Evolutionary conservation across 2,329 filamentous ascomycete genomes (phyloP).

Genomic region (Parafenestella ontariensis): DNA sequence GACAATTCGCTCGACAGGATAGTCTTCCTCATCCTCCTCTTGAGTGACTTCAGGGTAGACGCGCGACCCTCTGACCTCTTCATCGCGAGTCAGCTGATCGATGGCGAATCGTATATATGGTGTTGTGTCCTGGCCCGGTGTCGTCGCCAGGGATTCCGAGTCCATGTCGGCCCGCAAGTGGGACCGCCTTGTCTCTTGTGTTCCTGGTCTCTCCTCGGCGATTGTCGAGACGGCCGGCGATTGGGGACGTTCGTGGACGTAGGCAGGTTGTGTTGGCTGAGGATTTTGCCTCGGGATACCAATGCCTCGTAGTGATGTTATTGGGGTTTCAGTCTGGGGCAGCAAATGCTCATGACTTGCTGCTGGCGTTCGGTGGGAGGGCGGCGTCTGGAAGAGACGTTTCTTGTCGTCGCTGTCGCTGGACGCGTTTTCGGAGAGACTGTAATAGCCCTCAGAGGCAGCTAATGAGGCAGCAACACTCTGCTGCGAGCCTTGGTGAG

Average conservation of each 20-base stretch:
- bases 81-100: conserved; percentile 80
- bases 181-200: conserved; percentile 30
- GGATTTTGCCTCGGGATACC: conserved; percentile 42
- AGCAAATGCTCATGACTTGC: conserved; percentile 49
- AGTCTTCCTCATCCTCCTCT: conserved; percentile 48
- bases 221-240: conserved; percentile 43
- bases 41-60: conserved; percentile 51
- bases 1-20: conserved; percentile 60
- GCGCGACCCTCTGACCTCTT: conserved; percentile 65
- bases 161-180: conserved; percentile 37
- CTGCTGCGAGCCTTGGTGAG: conserved; percentile 52
- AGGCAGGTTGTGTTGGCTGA: conserved; percentile 18
- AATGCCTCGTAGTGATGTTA: conserved; percentile 43
- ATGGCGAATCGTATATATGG: conserved; percentile 91
- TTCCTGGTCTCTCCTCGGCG: conserved; percentile 40
- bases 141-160: conserved; percentile 43
- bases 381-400: conserved; percentile 43
- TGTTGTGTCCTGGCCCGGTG: conserved; percentile 79
- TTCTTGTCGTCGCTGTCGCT: conserved; percentile 45
- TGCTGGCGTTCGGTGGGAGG: conserved; percentile 44
- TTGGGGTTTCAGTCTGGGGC: conserved; percentile 31
- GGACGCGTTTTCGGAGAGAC: conserved; percentile 51
- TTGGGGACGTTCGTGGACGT: conserved; percentile 25
- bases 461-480: conserved; percentile 58
- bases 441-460: conserved; percentile 60